Percentiles rank a stretch among this genome's conserved stretches.
Evolutionary conservation across 2,329 filamentous ascomycete genomes (phyloP).

Genomic region (Calonectria pseudoreteaudii): DNA sequence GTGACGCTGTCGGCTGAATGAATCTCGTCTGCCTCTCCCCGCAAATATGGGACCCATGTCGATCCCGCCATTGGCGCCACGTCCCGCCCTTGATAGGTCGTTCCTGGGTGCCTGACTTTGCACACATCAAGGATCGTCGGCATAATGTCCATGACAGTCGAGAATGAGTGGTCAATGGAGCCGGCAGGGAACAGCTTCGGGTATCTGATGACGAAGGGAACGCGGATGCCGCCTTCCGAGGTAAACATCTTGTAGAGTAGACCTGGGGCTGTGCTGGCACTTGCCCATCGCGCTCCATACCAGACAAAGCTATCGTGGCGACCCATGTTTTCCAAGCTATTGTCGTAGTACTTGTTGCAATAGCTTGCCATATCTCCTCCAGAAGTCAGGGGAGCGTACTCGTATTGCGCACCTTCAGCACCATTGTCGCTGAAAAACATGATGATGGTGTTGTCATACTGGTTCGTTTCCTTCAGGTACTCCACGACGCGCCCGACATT

Average conservation of each 20-base stretch:
- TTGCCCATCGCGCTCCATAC: neutral
- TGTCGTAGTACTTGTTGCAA: neutral
- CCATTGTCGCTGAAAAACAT: slow-evolving; percentile 1
- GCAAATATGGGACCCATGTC: neutral
- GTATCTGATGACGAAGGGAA: neutral
- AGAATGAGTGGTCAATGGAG: neutral
- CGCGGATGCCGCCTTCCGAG: neutral
- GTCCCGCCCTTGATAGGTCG: neutral
- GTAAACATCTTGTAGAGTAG: slow-evolving; percentile 2
- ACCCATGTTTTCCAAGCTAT: neutral
- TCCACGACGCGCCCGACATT: slow-evolving; percentile 59
- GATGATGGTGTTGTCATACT: neutral
- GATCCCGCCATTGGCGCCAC: neutral
- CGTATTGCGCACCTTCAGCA: neutral
- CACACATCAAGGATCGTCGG: neutral
- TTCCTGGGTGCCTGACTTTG: neutral
- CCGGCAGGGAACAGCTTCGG: neutral
- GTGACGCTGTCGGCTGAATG: neutral
- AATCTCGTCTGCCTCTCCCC: neutral
- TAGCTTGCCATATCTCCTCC: neutral
- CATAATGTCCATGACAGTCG: neutral
- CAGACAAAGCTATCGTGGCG: neutral
- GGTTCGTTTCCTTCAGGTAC: neutral
- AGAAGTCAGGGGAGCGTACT: neutral
- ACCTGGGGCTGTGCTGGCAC: neutral